phyloP scores from a whole-genome alignment of 2,329 filamentous ascomycete genomes.

The Lojkania enalia region DNA sequence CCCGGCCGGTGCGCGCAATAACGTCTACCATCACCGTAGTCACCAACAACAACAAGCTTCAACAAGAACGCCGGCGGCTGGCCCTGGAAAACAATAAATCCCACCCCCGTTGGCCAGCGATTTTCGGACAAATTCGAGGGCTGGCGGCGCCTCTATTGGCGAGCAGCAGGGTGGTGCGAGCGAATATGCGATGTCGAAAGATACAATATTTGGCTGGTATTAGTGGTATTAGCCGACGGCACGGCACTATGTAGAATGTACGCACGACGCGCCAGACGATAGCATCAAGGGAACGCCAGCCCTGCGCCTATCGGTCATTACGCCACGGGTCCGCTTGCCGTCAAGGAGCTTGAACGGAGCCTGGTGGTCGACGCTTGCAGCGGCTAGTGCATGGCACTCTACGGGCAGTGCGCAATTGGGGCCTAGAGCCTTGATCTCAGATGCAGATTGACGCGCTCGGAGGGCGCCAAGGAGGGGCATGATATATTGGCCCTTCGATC shows the following conservation, averaged over 20 bases:
- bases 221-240: constrained; percentile 41
- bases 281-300: constrained; percentile 32
- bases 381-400: constrained; percentile 40
- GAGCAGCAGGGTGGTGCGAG: constrained; percentile 16
- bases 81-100: constrained; percentile 14
- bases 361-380: constrained; percentile 39
- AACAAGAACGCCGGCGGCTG: constrained; percentile 4
- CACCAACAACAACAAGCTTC: too few relatives aligned
- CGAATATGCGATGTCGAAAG: constrained; percentile 21
- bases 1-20: constrained; percentile 14
- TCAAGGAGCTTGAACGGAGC: too few relatives aligned
- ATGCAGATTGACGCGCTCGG: constrained; percentile 36
- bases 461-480: constrained; percentile 35
- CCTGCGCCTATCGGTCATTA: constrained; percentile 41
- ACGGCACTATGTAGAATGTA: too few relatives aligned
- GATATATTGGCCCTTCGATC: constrained; percentile 43
- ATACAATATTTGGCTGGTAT: constrained; percentile 19
- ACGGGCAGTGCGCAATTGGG: constrained; percentile 37
- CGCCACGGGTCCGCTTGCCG: constrained; percentile 35
- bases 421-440: constrained; percentile 45
- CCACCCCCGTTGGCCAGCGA: constrained; percentile 29
- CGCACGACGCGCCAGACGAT: constrained; percentile 9
- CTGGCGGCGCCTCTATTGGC: constrained; percentile 1
- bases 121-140: constrained; percentile 17
- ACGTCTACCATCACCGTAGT: too few relatives aligned